Evolutionary conservation across 1,139 yeast genomes (phyloP).

Genomic region (Taphrina confusa): DNA sequence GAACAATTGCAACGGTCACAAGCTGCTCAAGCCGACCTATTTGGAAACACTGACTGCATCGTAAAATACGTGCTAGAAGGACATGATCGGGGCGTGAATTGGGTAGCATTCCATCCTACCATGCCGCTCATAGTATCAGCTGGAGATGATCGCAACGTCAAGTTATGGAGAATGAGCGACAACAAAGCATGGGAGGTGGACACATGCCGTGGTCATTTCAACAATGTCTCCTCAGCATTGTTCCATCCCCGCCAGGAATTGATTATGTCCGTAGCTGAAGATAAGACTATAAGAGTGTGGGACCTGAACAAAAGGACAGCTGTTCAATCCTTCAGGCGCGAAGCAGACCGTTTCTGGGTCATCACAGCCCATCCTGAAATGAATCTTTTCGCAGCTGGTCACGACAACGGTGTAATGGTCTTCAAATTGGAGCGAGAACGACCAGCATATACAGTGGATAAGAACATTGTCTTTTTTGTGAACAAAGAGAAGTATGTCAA

Average conservation of each 20-base stretch:
- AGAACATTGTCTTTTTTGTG: slow-evolving; percentile 68
- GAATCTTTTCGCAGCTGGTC: slow-evolving; percentile 94
- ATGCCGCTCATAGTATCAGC: slow-evolving; percentile 93
- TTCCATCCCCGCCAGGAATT: slow-evolving; percentile 94
- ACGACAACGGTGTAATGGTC: slow-evolving; percentile 96
- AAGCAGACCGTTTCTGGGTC: slow-evolving; percentile 92
- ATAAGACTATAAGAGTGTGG: slow-evolving; percentile 97
- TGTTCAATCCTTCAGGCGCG: slow-evolving; percentile 91
- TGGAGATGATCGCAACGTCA: slow-evolving; percentile 93
- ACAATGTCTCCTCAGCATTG: slow-evolving; percentile 82
- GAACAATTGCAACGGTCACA: slow-evolving; percentile 66
- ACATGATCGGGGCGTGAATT: slow-evolving; percentile 96
- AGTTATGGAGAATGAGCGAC: slow-evolving; percentile 97
- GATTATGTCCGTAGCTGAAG: slow-evolving; percentile 91
- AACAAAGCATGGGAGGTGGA: slow-evolving; percentile 99
- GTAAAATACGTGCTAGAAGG: slow-evolving; percentile 97
- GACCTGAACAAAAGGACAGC: slow-evolving; percentile 92
- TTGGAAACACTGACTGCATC: slow-evolving; percentile 90
- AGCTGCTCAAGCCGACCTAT: slow-evolving; percentile 67
- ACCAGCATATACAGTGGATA: slow-evolving; percentile 79
- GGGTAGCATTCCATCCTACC: slow-evolving; percentile 98
- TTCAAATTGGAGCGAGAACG: slow-evolving; percentile 97
- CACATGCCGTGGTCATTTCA: slow-evolving; percentile 96
- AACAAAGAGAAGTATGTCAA: slow-evolving; percentile 87
- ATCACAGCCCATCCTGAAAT: slow-evolving; percentile 84